Percentiles rank a stretch among this genome's conserved stretches.
These are phyloP conservation scores for Litsea cubeba DNA, from an alignment of 164 flowering plant genomes.

Conservation along the genomic window DNA sequence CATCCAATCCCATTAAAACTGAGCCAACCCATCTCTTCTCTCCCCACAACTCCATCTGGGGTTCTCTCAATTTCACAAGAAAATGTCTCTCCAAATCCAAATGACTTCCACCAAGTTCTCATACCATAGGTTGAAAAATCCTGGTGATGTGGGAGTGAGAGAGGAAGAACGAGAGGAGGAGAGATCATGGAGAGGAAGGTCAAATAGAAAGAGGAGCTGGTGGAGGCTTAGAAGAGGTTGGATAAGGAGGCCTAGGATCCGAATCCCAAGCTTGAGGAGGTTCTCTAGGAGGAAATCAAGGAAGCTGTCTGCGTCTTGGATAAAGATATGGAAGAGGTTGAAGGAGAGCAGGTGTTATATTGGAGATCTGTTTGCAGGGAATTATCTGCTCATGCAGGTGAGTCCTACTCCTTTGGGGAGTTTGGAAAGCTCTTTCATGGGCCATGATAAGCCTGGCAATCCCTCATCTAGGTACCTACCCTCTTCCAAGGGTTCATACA, in stretches of 20 bases:
- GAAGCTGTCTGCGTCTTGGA: conserved; percentile 22
- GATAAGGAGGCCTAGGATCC: conserved; percentile 17
- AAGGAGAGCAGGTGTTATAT: conserved; percentile 50
- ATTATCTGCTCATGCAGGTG: conserved; percentile 66
- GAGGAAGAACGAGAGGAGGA: conserved; percentile 1
- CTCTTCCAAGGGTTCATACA: not conserved
- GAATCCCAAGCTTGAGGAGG: conserved; percentile 17
- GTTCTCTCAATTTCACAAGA: not conserved
- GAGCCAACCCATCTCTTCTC: not conserved
- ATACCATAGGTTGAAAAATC: not conserved
- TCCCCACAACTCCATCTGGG: not conserved
- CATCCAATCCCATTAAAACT: not conserved
- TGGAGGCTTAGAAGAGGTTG: not conserved
- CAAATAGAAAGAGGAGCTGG: not conserved
- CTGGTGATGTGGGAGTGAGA: not conserved
- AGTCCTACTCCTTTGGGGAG: conserved; percentile 9
- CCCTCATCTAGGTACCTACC: not conserved
- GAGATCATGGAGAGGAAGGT: not conserved
- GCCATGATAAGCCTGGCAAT: not conserved
- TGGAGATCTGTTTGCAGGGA: conserved; percentile 75
- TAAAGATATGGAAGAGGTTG: conserved; percentile 44
- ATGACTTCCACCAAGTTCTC: not conserved
- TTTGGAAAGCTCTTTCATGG: conserved; percentile 6
- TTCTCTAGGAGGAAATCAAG: conserved; percentile 33
- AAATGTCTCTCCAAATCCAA: not conserved